phyloP scores from a whole-genome alignment of 1,139 yeast genomes.

The Saccharomyces uvarum region DNA sequence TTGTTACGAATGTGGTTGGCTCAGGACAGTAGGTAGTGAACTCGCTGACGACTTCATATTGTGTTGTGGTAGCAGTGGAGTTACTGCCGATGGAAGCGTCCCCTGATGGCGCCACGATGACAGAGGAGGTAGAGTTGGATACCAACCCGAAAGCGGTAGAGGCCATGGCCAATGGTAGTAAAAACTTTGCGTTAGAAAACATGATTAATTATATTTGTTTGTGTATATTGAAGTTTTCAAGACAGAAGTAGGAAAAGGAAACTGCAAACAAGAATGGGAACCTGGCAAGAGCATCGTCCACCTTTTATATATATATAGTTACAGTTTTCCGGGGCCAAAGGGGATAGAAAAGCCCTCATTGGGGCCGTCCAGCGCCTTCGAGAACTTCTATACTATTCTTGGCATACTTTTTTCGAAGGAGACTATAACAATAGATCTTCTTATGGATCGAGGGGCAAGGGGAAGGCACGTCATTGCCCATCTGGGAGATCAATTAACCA shows the following conservation, averaged over 20 bases:
- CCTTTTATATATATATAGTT: not conserved
- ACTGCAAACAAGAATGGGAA: not conserved
- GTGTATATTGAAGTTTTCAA: not conserved
- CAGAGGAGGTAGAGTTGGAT: not conserved
- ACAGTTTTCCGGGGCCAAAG: not conserved
- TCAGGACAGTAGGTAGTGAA: conserved; percentile 49
- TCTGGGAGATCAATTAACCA: not conserved
- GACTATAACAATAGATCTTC: not conserved
- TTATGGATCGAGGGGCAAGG: not conserved
- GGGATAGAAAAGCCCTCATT: not conserved
- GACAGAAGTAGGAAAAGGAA: too few species aligned
- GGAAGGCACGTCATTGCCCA: not conserved
- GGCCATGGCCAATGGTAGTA: not conserved
- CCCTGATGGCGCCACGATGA: not conserved
- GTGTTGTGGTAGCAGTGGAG: conserved; percentile 29
- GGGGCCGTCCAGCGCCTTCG: not conserved
- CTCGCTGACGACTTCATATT: conserved; percentile 40
- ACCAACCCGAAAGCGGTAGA: not conserved
- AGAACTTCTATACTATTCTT: not conserved
- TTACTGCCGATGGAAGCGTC: conserved; percentile 3
- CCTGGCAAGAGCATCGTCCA: not conserved
- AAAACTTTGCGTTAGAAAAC: not conserved
- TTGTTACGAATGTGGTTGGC: conserved; percentile 32
- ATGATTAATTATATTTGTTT: not conserved
- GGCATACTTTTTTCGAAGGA: not conserved